These are phyloP conservation scores for Smittium culicis DNA, from an alignment of 371 early-diverging fungal genomes.

Conservation along the genomic window DNA sequence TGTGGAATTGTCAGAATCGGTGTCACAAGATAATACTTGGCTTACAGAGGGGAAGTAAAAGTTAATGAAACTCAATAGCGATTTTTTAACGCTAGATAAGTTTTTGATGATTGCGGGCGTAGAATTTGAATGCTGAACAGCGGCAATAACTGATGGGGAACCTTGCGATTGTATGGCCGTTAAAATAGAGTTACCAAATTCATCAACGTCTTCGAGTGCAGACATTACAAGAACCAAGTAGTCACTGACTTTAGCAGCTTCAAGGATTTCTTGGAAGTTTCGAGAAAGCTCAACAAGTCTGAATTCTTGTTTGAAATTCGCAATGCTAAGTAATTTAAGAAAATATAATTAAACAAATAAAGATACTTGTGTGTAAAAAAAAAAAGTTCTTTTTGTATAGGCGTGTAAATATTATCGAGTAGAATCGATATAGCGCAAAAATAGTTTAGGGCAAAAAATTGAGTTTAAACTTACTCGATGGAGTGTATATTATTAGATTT, in stretches of 20 bases:
- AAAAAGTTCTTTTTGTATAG: no score
- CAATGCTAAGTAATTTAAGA: conserved; percentile 19
- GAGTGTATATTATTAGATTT: no score
- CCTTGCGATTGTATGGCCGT: conserved; percentile 77
- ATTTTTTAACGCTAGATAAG: conserved; percentile 58
- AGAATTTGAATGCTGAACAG: conserved; percentile 47
- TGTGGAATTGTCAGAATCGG: conserved; percentile 36
- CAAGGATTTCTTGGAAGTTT: conserved; percentile 55
- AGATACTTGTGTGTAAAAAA: no score
- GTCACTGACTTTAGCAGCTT: conserved; percentile 82
- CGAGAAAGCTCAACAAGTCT: conserved; percentile 36
- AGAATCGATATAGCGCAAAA: no score
- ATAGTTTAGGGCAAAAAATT: no score
- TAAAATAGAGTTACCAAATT: conserved; percentile 68
- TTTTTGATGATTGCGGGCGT: conserved; percentile 36
- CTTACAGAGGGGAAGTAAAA: conserved; percentile 76
- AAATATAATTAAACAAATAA: neutral
- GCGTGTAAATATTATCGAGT: no score
- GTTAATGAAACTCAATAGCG: conserved; percentile 62
- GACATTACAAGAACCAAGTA: conserved; percentile 67
- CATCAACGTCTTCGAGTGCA: conserved; percentile 82
- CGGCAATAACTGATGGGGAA: conserved; percentile 53
- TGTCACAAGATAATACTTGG: conserved; percentile 49
- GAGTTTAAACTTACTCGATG: no score
- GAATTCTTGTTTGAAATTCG: conserved; percentile 76